Conservation (phyloP, 805 yeast genomes). For the Saturnispora hagleri region DNA sequence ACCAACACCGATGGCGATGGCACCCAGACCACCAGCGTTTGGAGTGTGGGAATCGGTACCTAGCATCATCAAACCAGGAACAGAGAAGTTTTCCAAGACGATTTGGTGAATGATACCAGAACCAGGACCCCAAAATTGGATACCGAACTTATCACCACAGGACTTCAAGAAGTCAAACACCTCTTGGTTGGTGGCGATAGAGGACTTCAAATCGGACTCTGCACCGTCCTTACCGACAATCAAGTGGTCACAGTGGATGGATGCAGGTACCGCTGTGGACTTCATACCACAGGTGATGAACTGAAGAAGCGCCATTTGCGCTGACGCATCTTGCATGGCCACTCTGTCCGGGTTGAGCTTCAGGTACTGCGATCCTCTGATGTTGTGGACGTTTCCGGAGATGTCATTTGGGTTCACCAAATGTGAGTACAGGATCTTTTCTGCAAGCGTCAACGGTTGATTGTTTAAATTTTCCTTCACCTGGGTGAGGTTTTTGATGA, state of each 20-base stretch:
- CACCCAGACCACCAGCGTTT: conserved; percentile 97
- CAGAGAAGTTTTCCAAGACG: conserved; percentile 90
- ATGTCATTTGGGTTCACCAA: conserved; percentile 87
- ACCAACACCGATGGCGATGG: conserved; percentile 97
- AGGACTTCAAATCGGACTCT: conserved; percentile 71
- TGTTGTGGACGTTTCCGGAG: conserved; percentile 34
- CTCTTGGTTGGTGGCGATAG: conserved; percentile 84
- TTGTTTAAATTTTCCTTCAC: conserved; percentile 26
- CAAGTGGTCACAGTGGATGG: conserved; percentile 96
- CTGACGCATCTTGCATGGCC: conserved; percentile 98
- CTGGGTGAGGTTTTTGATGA: conserved; percentile 49
- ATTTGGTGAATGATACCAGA: conserved; percentile 98
- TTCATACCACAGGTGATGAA: conserved; percentile 94
- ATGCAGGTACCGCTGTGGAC: conserved; percentile 86
- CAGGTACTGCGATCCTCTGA: conserved; percentile 84
- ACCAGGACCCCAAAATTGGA: conserved; percentile 99
- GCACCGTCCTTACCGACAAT: conserved; percentile 95
- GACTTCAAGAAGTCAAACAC: conserved; percentile 85
- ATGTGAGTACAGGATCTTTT: conserved; percentile 91
- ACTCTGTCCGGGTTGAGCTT: conserved; percentile 96
- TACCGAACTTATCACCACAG: conserved; percentile 90
- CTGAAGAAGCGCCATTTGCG: conserved; percentile 96
- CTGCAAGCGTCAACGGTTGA: conserved; percentile 85
- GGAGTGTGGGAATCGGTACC: conserved; percentile 99
- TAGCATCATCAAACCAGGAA: conserved; percentile 93